These are phyloP conservation scores for Syzygium syzygioides DNA, from an alignment of 441 rosid genomes.

Conservation along the genomic window DNA sequence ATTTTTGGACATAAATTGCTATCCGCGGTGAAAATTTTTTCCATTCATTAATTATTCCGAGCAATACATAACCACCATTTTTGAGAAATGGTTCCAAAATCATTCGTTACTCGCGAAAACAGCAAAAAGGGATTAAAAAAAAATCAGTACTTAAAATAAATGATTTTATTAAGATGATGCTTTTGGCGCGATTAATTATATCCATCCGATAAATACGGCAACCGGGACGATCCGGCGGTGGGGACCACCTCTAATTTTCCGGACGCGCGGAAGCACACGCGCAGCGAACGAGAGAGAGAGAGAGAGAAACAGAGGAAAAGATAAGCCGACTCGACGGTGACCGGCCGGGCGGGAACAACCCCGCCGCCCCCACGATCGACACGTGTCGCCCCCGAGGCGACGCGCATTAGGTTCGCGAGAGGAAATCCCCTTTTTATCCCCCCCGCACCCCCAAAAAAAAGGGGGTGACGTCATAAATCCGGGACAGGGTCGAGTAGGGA, in stretches of 20 bases:
- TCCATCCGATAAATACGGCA: not conserved
- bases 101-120: too few relatives aligned
- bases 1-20: too few relatives aligned
- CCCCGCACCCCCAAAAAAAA: not conserved
- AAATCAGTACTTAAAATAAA: not conserved
- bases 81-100: too few relatives aligned
- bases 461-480: constrained; percentile 2
- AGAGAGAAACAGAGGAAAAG: not conserved
- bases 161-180: not conserved
- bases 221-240: not conserved
- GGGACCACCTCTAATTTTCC: not conserved
- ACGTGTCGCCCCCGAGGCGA: not conserved
- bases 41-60: too few relatives aligned
- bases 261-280: not conserved
- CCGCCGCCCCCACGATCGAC: not conserved
- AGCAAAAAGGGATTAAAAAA: too few relatives aligned
- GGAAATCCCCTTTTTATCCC: too few relatives aligned
- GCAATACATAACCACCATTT: too few relatives aligned
- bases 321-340: not conserved
- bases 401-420: too few relatives aligned
- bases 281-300: too few relatives aligned
- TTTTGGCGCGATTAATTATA: not conserved
- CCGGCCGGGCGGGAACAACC: not conserved
- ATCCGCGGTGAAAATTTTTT: too few relatives aligned
- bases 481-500: not conserved